Base-by-base conservation (phyloP, 23 red algal genomes). In the Gracilaria caudata region DNA sequence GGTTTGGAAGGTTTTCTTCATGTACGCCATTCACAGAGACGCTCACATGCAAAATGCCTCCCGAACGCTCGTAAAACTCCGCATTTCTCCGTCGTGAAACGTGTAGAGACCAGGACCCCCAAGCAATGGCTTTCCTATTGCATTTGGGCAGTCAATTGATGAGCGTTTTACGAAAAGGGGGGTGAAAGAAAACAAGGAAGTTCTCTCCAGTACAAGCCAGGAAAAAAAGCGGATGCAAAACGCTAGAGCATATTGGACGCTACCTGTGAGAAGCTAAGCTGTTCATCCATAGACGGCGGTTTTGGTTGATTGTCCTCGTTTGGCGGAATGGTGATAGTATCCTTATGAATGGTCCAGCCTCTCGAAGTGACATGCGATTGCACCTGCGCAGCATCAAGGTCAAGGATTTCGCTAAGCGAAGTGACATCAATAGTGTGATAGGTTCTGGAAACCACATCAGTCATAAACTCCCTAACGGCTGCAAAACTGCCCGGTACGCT, bases 391-490 rank as follows among this genome's bases (percentile, higher is more conserved):
- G 77, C 77, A 44, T 80, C 51, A 30, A 90, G 46, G 40, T 79
- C 37, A 28, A 95, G 23, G 9, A 86, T 83, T 41, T 79, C 35
- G 37, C 55, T 25, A 5, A 90, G 81, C 25, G 70, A 64, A 29
- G 45, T 32, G 41, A 83, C 38, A 32, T 86, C 39, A 32, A 96
- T 83, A 14, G 73, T 82, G 24, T 80, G 83, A 60, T 92, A 96
- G 2, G 94, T 96, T 58, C 94, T 63, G 7, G 65, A 56, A 44
- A 96, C 78, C 12, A 96, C 94, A 8, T 53, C 83, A 28, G 92
- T 68, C 88, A 96, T 96, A 58, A 93, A 93, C 39, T 83, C 78
- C 41, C 94, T 66, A 30, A 96, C 75, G 20, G 88, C 68, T 17
- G 92, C 84, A 58, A 92, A 60, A 66, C 77, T 76, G 17, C 90